These are phyloP conservation scores for Pseudogymnoascus pannorum DNA, from an alignment of 2,329 filamentous ascomycete species.

Conservation along the genomic window DNA sequence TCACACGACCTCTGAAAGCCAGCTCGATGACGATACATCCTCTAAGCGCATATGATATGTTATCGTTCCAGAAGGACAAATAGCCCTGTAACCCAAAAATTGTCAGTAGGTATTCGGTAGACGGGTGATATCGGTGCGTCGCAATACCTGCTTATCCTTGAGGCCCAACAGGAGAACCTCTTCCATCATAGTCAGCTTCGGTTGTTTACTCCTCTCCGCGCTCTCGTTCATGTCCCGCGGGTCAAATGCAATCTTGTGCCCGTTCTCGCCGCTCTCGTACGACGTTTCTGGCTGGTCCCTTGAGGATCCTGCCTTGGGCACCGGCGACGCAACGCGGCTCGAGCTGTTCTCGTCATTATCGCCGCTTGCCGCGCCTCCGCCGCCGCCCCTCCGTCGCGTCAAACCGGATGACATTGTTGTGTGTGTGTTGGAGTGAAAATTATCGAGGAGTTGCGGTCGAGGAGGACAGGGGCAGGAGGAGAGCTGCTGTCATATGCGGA, in stretches of 20 bases:
- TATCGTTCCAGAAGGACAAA: conserved; percentile 99
- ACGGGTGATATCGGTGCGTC: conserved; percentile 9
- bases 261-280: conserved; percentile 88
- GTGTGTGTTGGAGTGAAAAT: conserved; percentile 11
- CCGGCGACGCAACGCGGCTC: conserved; percentile 59
- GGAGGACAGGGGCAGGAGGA: conserved; percentile 4
- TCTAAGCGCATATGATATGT: conserved; percentile 95
- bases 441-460: conserved; percentile 7
- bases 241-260: conserved; percentile 97
- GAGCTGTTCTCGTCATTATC: conserved; percentile 56
- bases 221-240: conserved; percentile 96
- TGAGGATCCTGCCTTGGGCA: conserved; percentile 53
- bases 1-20: conserved; percentile 89
- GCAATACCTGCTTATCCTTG: conserved; percentile 92
- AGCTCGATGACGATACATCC: conserved; percentile 98
- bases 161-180: conserved; percentile 90
- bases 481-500: conserved; percentile 4
- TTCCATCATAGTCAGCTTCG: conserved; percentile 98
- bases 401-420: conserved; percentile 44
- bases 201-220: conserved; percentile 92
- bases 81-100: conserved; percentile 60
- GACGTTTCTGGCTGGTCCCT: conserved; percentile 66
- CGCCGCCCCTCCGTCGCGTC: conserved; percentile 59
- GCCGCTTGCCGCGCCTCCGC: conserved; percentile 46
- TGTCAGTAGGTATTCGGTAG: background rate